Base-by-base conservation (phyloP, 495 filamentous ascomycete genomes). In the Penicillium coffeae region DNA sequence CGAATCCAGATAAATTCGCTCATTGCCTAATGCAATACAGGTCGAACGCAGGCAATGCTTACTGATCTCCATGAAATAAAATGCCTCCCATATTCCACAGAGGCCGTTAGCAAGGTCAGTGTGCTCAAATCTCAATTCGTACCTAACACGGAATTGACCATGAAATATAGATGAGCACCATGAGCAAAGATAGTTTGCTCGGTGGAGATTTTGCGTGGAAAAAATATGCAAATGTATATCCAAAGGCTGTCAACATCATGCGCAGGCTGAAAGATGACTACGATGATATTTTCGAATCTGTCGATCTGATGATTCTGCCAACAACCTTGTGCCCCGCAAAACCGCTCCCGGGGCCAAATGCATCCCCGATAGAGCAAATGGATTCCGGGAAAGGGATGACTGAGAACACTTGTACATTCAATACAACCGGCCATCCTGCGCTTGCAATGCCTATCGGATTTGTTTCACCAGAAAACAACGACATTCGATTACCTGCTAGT, bases 401-500 rank as follows among this genome's bases (percentile, higher is more conserved):
- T n/a, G n/a, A n/a, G n/a, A 30, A 5, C 5, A 30, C 25, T 5
- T 10, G 25, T 30, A 30, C 25, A 5, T 4, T 10, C 25, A 30
- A 30, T 30, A 10, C 5, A 4, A 30, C 25, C 10, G 25, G 5
- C 25, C 25, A 30, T 30, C 4, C 25, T 5, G 5, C 10, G 25
- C 25, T 10, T 30, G 25, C 25, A 30, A 30, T 30, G 25, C 25
- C 25, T 4, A 30, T 10, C 10, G 10, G 10, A 10, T 10, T 30
- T 10, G 25, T 30, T 4, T 4, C 25, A 5, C n/a, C n/a, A n/a
- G n/a, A 75, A 7, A 53, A 52, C 18, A 60, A 64, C 44, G 53
- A 60, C 10, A 62, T 68, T 2, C 69, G 62, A 52, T 49, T 80
- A 32, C 76, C 76, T 7, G 72, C 67, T 2, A 68, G 72, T 1